Evolutionary conservation across 2,329 filamentous ascomycete species (phyloP).

Genomic region (Ustulina deusta): DNA sequence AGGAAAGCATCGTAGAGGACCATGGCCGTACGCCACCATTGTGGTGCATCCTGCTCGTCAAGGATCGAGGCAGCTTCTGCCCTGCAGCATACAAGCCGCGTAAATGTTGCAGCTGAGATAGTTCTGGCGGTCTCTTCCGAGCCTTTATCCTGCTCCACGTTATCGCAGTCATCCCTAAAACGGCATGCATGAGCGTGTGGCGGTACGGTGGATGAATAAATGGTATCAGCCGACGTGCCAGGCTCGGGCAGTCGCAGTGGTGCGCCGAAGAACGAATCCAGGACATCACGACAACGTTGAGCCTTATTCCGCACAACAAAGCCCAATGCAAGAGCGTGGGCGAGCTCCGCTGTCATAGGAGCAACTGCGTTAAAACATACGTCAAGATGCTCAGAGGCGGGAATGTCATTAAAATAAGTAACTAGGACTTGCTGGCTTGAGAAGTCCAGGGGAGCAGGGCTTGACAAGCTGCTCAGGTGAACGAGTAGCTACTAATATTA

Average conservation of each 20-base stretch:
- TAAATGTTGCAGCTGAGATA: conserved; percentile 24
- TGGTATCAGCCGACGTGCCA: conserved; percentile 22
- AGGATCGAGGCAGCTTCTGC: conserved; percentile 27
- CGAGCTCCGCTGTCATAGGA: conserved; percentile 30
- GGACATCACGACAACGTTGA: conserved; percentile 23
- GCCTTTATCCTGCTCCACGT: conserved; percentile 1
- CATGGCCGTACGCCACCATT: conserved; percentile 37
- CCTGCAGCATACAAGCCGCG: conserved; percentile 34
- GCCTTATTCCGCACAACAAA: conserved; percentile 19
- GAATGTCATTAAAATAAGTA: conserved; percentile 11
- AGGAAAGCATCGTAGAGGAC: conserved; percentile 28
- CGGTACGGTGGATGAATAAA: conserved; percentile 21
- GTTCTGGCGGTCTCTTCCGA: conserved; percentile 8
- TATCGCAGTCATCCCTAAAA: conserved; percentile 3
- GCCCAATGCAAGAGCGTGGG: conserved; percentile 13
- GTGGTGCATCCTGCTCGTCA: conserved; percentile 14
- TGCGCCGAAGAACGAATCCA: conserved; percentile 35
- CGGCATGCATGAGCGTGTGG: conserved; percentile 13
- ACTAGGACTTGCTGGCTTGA: conserved; percentile 27
- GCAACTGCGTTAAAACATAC: conserved; percentile 10
- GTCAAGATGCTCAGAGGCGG: conserved; percentile 15
- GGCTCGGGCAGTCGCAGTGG: conserved; percentile 33
- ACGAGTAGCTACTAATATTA: conserved; percentile 17
- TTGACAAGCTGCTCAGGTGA: conserved; percentile 4
- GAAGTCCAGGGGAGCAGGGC: conserved; percentile 20